Evolutionary conservation across 2,329 filamentous ascomycete genomes (phyloP).

Genomic region (Fusarium abutilonis): DNA sequence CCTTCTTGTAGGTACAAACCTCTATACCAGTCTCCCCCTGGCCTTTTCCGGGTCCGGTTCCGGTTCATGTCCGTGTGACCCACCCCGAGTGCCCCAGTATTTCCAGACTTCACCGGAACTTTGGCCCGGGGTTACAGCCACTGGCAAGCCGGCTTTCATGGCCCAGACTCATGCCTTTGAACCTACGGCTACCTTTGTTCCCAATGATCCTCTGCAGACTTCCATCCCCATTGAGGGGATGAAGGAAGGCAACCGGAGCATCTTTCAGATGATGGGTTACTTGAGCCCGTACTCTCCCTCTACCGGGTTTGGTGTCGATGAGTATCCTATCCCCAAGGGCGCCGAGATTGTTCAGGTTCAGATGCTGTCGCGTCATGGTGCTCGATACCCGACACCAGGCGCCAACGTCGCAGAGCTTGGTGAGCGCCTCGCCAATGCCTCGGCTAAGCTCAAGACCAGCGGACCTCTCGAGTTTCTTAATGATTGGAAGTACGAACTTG

Average conservation of each 20-base stretch:
- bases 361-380: slow-evolving; percentile 78
- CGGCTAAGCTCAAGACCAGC: slow-evolving; percentile 63
- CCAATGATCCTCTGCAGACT: slow-evolving; percentile 77
- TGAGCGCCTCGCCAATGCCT: slow-evolving; percentile 64
- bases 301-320: slow-evolving; percentile 77
- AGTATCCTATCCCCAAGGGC: slow-evolving; percentile 73
- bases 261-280: slow-evolving; percentile 75
- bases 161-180: slow-evolving; percentile 75
- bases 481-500: slow-evolving; percentile 74
- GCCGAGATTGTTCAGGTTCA: slow-evolving; percentile 75
- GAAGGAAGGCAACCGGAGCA: slow-evolving; percentile 66
- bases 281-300: slow-evolving; percentile 76
- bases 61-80: slow-evolving; percentile 46
- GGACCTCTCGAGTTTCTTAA: slow-evolving; percentile 73
- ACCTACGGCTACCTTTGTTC: slow-evolving; percentile 71
- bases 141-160: slow-evolving; percentile 74
- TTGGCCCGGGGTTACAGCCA: slow-evolving; percentile 74
- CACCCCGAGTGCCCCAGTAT: slow-evolving; percentile 65
- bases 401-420: slow-evolving; percentile 66
- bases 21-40: slow-evolving; percentile 51
- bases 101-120: slow-evolving; percentile 70
- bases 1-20: slow-evolving; percentile 51
- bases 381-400: slow-evolving; percentile 74
- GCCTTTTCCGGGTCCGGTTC: slow-evolving; percentile 43
- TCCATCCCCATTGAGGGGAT: slow-evolving; percentile 71